Conservation (phyloP, 305 asterid genomes). For the Nicotiana rustica region DNA sequence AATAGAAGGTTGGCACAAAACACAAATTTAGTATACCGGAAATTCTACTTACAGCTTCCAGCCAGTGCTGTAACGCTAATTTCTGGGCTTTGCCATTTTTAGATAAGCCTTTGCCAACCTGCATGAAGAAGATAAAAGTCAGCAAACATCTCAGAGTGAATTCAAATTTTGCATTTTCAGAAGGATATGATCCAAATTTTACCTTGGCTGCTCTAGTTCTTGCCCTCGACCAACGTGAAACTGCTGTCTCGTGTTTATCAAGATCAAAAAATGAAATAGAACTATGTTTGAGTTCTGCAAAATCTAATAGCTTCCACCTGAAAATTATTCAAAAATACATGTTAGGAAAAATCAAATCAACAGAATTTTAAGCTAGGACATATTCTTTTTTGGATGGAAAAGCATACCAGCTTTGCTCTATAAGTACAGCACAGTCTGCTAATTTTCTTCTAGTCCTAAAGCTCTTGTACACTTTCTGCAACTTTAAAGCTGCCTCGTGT, state of each 20-base stretch:
- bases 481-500: conserved; percentile 75
- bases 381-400: neutral
- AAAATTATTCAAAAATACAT: neutral
- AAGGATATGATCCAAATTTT: conserved; percentile 29
- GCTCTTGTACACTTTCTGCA: conserved; percentile 88
- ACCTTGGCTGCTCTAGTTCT: conserved; percentile 97
- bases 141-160: neutral
- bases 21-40: neutral
- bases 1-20: neutral
- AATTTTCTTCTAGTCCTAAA: conserved; percentile 78
- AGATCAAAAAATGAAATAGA: conserved; percentile 86
- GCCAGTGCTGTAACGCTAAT: conserved; percentile 98
- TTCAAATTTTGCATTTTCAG: neutral
- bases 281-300: conserved; percentile 91
- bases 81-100: conserved; percentile 90
- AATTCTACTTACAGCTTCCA: conserved; percentile 85
- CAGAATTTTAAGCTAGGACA: neutral
- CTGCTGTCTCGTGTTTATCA: conserved; percentile 85
- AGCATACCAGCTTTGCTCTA: conserved; percentile 72
- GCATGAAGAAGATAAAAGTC: conserved; percentile 34
- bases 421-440: conserved; percentile 88
- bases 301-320: conserved; percentile 88
- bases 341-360: neutral
- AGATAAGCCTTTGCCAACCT: conserved; percentile 96
- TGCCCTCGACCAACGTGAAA: conserved; percentile 95